Evolutionary conservation across 2,329 filamentous ascomycete species (phyloP).

Genomic region (Fusarium circinatum): DNA sequence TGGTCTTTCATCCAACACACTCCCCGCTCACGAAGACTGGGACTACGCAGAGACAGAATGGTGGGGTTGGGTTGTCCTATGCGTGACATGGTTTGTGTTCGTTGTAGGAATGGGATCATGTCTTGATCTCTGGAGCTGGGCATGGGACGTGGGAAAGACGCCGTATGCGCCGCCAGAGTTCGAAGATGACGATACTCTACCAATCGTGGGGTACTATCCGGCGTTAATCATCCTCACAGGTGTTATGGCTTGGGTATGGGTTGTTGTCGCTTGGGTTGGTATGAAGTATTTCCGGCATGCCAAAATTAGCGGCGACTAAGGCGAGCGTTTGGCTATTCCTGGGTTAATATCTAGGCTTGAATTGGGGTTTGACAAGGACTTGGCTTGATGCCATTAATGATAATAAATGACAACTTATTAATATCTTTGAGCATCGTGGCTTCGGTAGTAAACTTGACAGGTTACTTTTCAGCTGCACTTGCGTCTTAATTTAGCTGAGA

Average conservation of each 20-base stretch:
- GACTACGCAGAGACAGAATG: conserved; percentile 95
- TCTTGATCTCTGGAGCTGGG: conserved; percentile 96
- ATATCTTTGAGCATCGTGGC: background rate
- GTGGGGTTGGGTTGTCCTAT: conserved; percentile 96
- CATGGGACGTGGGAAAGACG: conserved; percentile 97
- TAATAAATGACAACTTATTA: conserved; percentile 20
- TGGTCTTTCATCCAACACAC: conserved; percentile 60
- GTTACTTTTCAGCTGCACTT: background rate
- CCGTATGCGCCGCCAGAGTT: conserved; percentile 95
- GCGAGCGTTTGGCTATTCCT: conserved; percentile 24
- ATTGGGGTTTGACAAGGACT: conserved; percentile 6
- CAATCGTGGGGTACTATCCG: conserved; percentile 97
- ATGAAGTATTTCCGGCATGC: conserved; percentile 99
- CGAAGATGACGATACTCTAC: conserved; percentile 92
- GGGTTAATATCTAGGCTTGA: background rate
- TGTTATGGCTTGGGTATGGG: conserved; percentile 99
- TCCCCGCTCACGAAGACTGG: conserved; percentile 70
- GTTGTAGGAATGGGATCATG: conserved; percentile 97
- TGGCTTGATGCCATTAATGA: conserved; percentile 8
- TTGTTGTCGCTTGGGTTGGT: conserved; percentile 94
- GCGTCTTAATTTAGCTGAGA: conserved; percentile 14
- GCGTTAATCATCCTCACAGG: conserved; percentile 91
- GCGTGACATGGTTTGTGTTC: conserved; percentile 94
- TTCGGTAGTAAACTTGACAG: background rate
- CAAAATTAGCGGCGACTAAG: conserved; percentile 80